These are phyloP conservation scores for Ogataea allantospora DNA, from an alignment of 805 yeast species.

Conservation along the genomic window DNA sequence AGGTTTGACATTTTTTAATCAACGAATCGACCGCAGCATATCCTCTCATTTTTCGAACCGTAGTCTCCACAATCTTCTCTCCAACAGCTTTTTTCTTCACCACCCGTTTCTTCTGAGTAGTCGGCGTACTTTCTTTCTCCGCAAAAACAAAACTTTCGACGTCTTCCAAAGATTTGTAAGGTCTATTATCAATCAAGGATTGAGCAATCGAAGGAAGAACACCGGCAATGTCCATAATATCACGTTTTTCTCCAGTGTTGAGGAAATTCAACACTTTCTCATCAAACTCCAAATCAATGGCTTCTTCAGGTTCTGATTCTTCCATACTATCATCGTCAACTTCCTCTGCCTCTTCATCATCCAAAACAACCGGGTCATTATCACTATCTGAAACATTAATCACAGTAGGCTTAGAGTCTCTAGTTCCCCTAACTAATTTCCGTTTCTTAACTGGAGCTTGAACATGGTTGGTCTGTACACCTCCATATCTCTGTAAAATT, in stretches of 20 bases:
- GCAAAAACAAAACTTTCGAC: slow-evolving; percentile 59
- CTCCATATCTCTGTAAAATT: slow-evolving; percentile 27
- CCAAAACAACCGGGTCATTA: slow-evolving; percentile 14
- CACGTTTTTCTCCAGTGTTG: slow-evolving; percentile 72
- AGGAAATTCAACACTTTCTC: slow-evolving; percentile 70
- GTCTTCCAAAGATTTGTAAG: slow-evolving; percentile 57
- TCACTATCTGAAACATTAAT: slow-evolving; percentile 23
- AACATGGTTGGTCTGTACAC: not conserved
- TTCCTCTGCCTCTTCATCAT: slow-evolving; percentile 14
- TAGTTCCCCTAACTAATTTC: slow-evolving; percentile 26
- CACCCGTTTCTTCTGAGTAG: slow-evolving; percentile 27
- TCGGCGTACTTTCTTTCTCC: slow-evolving; percentile 21
- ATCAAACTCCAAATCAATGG: slow-evolving; percentile 44
- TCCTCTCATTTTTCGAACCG: slow-evolving; percentile 72
- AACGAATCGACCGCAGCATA: slow-evolving; percentile 94
- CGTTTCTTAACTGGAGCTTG: slow-evolving; percentile 31
- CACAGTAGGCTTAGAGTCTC: slow-evolving; percentile 17
- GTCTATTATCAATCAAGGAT: slow-evolving; percentile 62
- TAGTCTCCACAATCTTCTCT: slow-evolving; percentile 67
- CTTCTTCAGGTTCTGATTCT: slow-evolving; percentile 35
- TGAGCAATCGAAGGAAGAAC: slow-evolving; percentile 67
- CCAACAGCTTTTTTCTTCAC: slow-evolving; percentile 60
- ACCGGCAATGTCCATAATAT: slow-evolving; percentile 76
- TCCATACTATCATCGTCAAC: slow-evolving; percentile 33
- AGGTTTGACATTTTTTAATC: slow-evolving; percentile 75